Base-by-base conservation (phyloP, 164 flowering plant genomes). In the Liquidambar formosana region DNA sequence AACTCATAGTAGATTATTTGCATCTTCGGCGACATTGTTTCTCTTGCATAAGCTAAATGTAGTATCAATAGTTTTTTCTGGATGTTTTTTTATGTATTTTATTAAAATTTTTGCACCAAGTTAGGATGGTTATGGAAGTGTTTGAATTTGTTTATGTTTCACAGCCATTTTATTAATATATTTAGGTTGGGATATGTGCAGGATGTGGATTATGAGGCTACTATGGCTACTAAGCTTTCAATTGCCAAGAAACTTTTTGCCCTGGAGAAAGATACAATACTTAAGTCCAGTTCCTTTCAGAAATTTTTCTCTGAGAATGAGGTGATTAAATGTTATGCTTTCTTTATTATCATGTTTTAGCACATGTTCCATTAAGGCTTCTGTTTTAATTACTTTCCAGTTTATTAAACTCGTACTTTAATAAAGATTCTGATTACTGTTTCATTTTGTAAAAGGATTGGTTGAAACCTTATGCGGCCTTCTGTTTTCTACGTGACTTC, bases 381-480 rank as follows among this genome's bases (percentile, higher is more conserved):
- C 33, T 52, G 12, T 26, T 51, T 26, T 26, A 16, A 26, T 28
- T 14, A 28, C 26, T 25, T 19, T 58, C 51, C 18, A 22, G 38
- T 47, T 8, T 9, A 8, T 33, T 44, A 23, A 57, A 14, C 56
- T 21, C 9, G 27, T 25, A 12, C 8, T 57, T 13, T 26, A 3
- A 57, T 22, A 6, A 3, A 57, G 58, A 56, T 63, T 38, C 60
- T 67, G 14, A 48, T 26, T 14, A 28, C 26, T 28, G 13, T 38
- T 57, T 77, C 65, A 45, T 18, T 70, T 65, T 68, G 49, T 57
- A n/a, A 65, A 72, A 95, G 99, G 99, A 87, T 18, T 95, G 99
- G 99, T 78, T 95, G 71, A 95, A 88, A 81, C 97, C 99, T 47
- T 95, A 93, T 80, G 99, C 99, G 2, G 97, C 96, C 44, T 95